Conservation (phyloP, 805 yeast species). For the Candida vartiovaarae region DNA sequence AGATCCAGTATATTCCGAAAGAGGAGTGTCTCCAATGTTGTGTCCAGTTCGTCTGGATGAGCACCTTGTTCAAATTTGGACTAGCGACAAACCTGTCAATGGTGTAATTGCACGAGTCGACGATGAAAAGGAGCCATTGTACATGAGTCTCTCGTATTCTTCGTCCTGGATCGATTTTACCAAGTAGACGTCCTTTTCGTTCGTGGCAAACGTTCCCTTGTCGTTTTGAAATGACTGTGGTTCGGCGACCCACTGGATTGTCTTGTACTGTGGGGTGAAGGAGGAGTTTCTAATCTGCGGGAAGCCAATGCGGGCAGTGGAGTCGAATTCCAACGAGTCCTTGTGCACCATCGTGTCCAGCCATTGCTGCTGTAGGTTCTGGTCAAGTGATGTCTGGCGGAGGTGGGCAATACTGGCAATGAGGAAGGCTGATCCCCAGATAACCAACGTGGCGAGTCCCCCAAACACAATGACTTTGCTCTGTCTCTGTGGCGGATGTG, state of each 20-base stretch:
- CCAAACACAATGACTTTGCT: not conserved
- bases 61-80: slow-evolving; percentile 53
- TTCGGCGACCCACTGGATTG: slow-evolving; percentile 63
- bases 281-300: slow-evolving; percentile 45
- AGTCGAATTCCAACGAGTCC: not conserved
- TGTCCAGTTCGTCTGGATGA: slow-evolving; percentile 53
- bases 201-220: slow-evolving; percentile 59
- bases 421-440: slow-evolving; percentile 10
- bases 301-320: slow-evolving; percentile 23
- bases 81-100: slow-evolving; percentile 56
- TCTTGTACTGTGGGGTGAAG: slow-evolving; percentile 44
- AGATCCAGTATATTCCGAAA: slow-evolving; percentile 36
- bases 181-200: slow-evolving; percentile 39
- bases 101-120: slow-evolving; percentile 31
- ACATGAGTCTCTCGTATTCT: slow-evolving; percentile 37
- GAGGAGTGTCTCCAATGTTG: slow-evolving; percentile 54
- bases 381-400: slow-evolving; percentile 1
- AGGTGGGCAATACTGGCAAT: slow-evolving; percentile 6
- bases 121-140: slow-evolving; percentile 41
- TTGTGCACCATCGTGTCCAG: slow-evolving; percentile 7
- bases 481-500: too few relatives aligned
- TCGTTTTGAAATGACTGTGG: slow-evolving; percentile 45
- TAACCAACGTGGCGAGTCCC: not conserved
- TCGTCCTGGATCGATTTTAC: slow-evolving; percentile 45
- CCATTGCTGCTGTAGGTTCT: slow-evolving; percentile 1